These are phyloP conservation scores for Nadsonia commutata DNA, from an alignment of 1,139 yeast genomes.

Conservation along the genomic window DNA sequence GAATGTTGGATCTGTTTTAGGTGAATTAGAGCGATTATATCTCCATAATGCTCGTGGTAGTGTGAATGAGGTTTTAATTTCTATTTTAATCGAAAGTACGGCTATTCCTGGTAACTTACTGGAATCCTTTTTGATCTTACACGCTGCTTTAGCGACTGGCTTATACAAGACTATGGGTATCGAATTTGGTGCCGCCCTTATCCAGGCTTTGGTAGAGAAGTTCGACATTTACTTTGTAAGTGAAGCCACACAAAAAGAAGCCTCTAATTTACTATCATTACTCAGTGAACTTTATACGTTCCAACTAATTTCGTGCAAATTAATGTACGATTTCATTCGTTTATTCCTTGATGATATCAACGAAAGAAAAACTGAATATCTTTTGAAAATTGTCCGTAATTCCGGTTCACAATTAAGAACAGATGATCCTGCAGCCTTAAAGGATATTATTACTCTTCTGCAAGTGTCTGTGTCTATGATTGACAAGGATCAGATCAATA, in stretches of 20 bases:
- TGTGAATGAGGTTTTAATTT: slow-evolving; percentile 56
- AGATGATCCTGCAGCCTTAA: slow-evolving; percentile 80
- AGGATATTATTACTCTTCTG: slow-evolving; percentile 53
- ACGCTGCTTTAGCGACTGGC: slow-evolving; percentile 66
- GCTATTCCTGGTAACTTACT: slow-evolving; percentile 46
- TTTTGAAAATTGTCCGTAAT: slow-evolving; percentile 54
- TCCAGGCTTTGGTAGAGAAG: slow-evolving; percentile 60
- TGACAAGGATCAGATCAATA: slow-evolving; percentile 28
- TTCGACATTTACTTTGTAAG: slow-evolving; percentile 18
- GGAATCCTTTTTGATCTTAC: slow-evolving; percentile 67
- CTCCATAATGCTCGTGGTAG: slow-evolving; percentile 56
- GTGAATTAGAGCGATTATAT: slow-evolving; percentile 51
- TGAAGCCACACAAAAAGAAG: slow-evolving; percentile 35
- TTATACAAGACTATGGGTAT: slow-evolving; percentile 65
- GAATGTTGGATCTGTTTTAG: slow-evolving; percentile 54
- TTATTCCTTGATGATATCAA: slow-evolving; percentile 41
- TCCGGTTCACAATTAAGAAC: slow-evolving; percentile 77
- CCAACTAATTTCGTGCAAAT: slow-evolving; percentile 55
- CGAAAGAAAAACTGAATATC: slow-evolving; percentile 63
- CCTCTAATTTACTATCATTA: slow-evolving; percentile 56
- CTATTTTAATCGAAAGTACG: slow-evolving; percentile 52
- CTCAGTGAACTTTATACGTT: slow-evolving; percentile 66
- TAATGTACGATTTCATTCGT: slow-evolving; percentile 64
- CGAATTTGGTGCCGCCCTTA: slow-evolving; percentile 78
- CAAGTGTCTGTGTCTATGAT: slow-evolving; percentile 32